phyloP scores from a whole-genome alignment of 768 basidiomycete genomes.

The Crassisporium funariophilum region DNA sequence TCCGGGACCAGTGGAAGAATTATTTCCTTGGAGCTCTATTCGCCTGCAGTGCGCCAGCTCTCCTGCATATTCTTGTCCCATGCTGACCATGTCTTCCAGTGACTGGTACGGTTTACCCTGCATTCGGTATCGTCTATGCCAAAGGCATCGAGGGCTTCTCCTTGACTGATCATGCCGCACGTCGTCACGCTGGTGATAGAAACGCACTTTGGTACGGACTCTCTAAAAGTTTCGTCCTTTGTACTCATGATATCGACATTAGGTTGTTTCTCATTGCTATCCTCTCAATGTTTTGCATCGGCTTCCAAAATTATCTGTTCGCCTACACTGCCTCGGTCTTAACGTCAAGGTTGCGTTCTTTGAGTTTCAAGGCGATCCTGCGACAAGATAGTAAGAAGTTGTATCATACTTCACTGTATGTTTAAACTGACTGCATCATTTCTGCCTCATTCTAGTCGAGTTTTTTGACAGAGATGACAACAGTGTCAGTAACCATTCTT shows the following conservation, averaged over 20 bases:
- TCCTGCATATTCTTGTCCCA: constrained; percentile 5
- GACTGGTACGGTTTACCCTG: constrained; percentile 71
- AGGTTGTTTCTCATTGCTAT: constrained; percentile 85
- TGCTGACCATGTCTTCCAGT: constrained; percentile 26
- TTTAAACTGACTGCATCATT: constrained; percentile 8
- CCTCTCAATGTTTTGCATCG: constrained; percentile 59
- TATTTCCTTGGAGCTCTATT: constrained; percentile 62
- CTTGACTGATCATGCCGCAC: constrained; percentile 32
- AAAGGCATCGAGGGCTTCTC: constrained; percentile 64
- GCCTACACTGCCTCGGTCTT: constrained; percentile 67
- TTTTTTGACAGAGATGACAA: constrained; percentile 91
- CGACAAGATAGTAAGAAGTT: constrained; percentile 77
- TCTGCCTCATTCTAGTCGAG: constrained; percentile 53
- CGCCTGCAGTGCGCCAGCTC: constrained; percentile 45
- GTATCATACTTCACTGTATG: no score
- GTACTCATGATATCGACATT: constrained; percentile 19
- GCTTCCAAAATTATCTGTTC: constrained; percentile 73
- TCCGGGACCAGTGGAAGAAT: constrained; percentile 56
- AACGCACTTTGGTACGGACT: constrained; percentile 63
- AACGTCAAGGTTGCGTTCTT: constrained; percentile 66
- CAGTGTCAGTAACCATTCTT: constrained; percentile 48
- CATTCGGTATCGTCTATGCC: constrained; percentile 72
- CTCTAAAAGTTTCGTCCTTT: constrained; percentile 1
- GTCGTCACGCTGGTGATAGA: constrained; percentile 61
- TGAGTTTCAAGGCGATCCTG: constrained; percentile 79